These are phyloP conservation scores for Neurospora sp. DNA, from an alignment of 495 filamentous ascomycete genomes.

Conservation along the genomic window DNA sequence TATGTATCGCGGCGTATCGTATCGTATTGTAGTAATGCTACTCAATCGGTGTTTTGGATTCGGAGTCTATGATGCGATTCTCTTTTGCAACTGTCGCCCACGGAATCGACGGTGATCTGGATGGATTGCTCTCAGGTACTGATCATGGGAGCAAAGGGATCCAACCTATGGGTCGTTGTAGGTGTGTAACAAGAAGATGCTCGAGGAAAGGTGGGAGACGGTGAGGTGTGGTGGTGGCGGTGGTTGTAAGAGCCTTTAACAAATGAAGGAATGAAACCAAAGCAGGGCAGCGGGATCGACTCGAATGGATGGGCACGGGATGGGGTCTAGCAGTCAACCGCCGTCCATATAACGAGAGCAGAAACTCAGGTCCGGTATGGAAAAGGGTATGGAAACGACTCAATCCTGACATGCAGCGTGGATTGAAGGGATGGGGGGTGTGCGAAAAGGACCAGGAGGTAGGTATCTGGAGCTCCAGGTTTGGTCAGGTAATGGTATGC, in stretches of 20 bases:
- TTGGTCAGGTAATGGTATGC: not conserved
- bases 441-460: conserved; percentile 1
- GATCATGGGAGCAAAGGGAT: conserved; percentile 8
- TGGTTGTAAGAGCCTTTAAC: conserved; percentile 1
- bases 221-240: conserved; percentile 9
- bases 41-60: conserved; percentile 25
- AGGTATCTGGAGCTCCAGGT: conserved; percentile 2
- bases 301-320: conserved; percentile 27
- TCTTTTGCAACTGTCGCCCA: not conserved
- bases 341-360: not conserved
- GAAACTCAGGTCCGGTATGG: not conserved
- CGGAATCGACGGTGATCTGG: not conserved
- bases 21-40: conserved; percentile 1
- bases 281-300: conserved; percentile 17
- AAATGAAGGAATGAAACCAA: conserved; percentile 11
- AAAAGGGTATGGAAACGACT: conserved; percentile 3
- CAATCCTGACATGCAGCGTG: conserved; percentile 12
- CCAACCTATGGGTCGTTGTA: conserved; percentile 10
- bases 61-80: not conserved
- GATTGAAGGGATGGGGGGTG: conserved; percentile 6
- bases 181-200: conserved; percentile 40
- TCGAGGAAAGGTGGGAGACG: conserved; percentile 28
- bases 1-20: not conserved
- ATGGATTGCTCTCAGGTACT: not conserved
- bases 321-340: conserved; percentile 14